These are phyloP conservation scores for Lojkania enalia DNA, from an alignment of 2,329 filamentous ascomycete species.

Conservation along the genomic window DNA sequence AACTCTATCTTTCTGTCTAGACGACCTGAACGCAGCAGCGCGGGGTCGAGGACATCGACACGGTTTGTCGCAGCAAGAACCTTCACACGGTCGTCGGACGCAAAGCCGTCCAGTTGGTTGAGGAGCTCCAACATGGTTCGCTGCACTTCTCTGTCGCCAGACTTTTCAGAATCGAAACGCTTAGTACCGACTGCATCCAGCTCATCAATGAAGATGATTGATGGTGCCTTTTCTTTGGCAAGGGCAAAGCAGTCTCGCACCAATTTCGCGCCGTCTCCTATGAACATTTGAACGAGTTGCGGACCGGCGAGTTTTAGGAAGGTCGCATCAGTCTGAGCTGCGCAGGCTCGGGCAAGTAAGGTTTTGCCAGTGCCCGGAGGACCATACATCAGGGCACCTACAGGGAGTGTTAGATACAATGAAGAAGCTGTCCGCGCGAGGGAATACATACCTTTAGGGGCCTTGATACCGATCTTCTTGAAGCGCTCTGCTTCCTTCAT, in stretches of 20 bases:
- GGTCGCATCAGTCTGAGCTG: conserved; percentile 95
- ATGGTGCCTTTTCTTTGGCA: conserved; percentile 97
- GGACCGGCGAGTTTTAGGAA: conserved; percentile 98
- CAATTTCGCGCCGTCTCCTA: conserved; percentile 95
- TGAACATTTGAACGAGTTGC: conserved; percentile 99
- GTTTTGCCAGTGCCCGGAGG: conserved; percentile 90
- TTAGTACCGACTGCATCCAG: conserved; percentile 98
- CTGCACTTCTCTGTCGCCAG: conserved; percentile 95
- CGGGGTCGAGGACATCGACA: conserved; percentile 90
- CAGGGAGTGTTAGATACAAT: conserved; percentile 14
- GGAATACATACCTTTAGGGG: conserved; percentile 78
- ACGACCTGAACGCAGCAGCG: conserved; percentile 86
- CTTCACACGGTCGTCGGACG: conserved; percentile 95
- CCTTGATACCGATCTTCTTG: conserved; percentile 99
- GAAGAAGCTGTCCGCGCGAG: background rate
- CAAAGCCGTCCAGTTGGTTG: conserved; percentile 97
- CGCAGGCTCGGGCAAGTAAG: conserved; percentile 89
- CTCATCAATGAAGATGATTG: conserved; percentile 99
- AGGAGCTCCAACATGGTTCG: conserved; percentile 98
- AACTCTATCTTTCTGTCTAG: conserved; percentile 98
- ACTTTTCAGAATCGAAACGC: conserved; percentile 98
- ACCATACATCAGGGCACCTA: conserved; percentile 95
- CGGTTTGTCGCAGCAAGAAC: conserved; percentile 93
- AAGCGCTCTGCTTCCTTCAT: conserved; percentile 99
- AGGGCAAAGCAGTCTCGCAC: conserved; percentile 97